Base-by-base conservation (phyloP, 2,329 filamentous ascomycete species). In the Malbranchea zuffiana region DNA sequence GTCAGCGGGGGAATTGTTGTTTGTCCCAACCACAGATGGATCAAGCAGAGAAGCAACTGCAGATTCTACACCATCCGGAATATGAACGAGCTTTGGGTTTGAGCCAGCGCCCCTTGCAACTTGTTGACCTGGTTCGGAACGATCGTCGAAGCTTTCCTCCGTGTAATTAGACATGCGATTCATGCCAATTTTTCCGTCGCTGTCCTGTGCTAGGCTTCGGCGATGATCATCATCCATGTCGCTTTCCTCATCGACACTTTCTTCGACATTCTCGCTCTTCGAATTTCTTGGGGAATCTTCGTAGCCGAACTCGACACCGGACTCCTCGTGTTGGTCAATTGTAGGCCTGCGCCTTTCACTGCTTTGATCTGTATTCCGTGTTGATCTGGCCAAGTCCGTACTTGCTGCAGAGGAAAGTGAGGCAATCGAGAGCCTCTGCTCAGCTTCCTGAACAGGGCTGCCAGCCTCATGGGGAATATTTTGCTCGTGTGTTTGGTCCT, bases 31-130 rank as follows among this genome's bases (percentile, higher is more conserved):
- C 8, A 80, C 73, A 2, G 85, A 92, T 0, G 85, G 88, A 12
- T 86, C 84, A 49, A 90, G 80, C 5, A 96, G 66, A 11, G 87
- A 95, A 5, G 88, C 88, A 7, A 96, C 87, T 6, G 82, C 82
- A 10, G 87, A 95, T 58, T 95, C 87, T 0, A 93, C 78, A 2
- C 74, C 84, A 21, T 77, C 54, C 2, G 74, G 75, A 1, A 75
- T 78, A 48, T 86, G 77, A 3, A 92, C 71, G 51, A 85, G 80
- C 47, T 83, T 71, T 2, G 85, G 80, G 48, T 83, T 93, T 7
- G 78, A 77, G 27, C 72, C 81, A 31, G 74, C 74, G 17, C 73
- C 80, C 13, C 73, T 75, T 19, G 73, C 75, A 17, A 94, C 75
- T 39, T 82, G 74, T 48, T 83, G 81, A 20, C 77, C 78, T 15